These are phyloP conservation scores for Caryopteris hybrid DNA, from an alignment of 305 asterid genomes.

Conservation along the genomic window DNA sequence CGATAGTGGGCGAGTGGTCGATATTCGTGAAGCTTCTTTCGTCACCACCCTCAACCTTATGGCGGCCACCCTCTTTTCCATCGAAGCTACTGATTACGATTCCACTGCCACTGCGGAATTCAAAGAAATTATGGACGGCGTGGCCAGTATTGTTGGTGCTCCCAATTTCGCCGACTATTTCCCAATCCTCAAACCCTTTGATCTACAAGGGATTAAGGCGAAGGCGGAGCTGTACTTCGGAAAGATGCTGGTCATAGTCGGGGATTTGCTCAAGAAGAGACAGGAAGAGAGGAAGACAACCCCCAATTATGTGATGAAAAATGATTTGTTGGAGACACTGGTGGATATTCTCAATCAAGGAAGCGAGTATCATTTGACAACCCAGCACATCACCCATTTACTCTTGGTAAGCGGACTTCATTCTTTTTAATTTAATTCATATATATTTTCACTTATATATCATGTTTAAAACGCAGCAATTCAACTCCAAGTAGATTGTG, in stretches of 20 bases:
- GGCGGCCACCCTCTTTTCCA: neutral
- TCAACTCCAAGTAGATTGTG: no score
- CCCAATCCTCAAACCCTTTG: neutral
- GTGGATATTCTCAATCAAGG: neutral
- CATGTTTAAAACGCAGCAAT: no score
- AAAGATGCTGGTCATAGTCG: neutral
- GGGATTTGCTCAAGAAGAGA: neutral
- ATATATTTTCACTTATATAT: no score
- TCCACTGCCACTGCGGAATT: neutral
- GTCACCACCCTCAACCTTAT: no score
- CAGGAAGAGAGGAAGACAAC: neutral
- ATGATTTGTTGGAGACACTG: neutral
- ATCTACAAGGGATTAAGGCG: neutral
- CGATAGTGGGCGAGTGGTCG: neutral
- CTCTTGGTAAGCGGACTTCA: neutral
- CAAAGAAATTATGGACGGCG: neutral
- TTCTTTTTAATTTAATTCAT: no score
- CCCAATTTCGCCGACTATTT: slow-evolving; percentile 15
- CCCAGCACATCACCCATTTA: neutral
- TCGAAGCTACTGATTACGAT: neutral
- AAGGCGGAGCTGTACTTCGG: neutral
- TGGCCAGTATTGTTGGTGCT: neutral
- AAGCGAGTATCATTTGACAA: neutral
- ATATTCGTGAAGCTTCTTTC: neutral
- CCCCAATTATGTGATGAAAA: neutral